Evolutionary conservation across 805 yeast genomes (phyloP).

Genomic region (Starmerella vaccinii): DNA sequence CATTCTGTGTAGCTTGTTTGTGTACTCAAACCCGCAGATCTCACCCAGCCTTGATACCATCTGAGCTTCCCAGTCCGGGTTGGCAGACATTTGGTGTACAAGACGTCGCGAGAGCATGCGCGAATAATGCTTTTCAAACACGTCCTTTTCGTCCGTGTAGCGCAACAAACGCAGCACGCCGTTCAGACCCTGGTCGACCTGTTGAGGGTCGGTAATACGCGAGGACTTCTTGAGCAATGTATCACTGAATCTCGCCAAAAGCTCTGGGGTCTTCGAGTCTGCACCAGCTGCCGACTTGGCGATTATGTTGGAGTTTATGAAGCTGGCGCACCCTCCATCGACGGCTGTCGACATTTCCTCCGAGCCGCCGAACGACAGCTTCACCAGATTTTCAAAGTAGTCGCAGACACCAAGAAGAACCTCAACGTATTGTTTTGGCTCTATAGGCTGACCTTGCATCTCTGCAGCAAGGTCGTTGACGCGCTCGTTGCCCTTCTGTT

Average conservation of each 20-base stretch:
- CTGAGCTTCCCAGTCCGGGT: conserved; percentile 73
- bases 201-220: conserved; percentile 54
- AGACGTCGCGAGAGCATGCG: conserved; percentile 80
- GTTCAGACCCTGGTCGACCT: conserved; percentile 59
- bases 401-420: conserved; percentile 60
- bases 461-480: conserved; percentile 57
- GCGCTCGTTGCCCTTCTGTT: conserved; percentile 50
- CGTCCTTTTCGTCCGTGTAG: conserved; percentile 86
- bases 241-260: conserved; percentile 83
- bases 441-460: conserved; percentile 33
- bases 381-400: conserved; percentile 56
- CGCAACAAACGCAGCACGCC: conserved; percentile 80
- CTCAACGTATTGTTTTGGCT: conserved; percentile 72
- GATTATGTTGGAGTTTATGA: conserved; percentile 70
- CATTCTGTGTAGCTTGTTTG: conserved; percentile 90
- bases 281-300: conserved; percentile 42
- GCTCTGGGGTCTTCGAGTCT: conserved; percentile 78
- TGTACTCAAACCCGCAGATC: conserved; percentile 84
- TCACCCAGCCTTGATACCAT: conserved; percentile 78
- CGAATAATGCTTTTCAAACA: conserved; percentile 87
- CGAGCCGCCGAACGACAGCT: conserved; percentile 57
- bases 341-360: conserved; percentile 74
- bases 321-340: conserved; percentile 77
- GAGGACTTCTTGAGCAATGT: conserved; percentile 65
- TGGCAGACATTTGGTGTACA: conserved; percentile 74